Conservation (phyloP, 371 early-diverging fungal species). For the Apophysomyces variabilis region DNA sequence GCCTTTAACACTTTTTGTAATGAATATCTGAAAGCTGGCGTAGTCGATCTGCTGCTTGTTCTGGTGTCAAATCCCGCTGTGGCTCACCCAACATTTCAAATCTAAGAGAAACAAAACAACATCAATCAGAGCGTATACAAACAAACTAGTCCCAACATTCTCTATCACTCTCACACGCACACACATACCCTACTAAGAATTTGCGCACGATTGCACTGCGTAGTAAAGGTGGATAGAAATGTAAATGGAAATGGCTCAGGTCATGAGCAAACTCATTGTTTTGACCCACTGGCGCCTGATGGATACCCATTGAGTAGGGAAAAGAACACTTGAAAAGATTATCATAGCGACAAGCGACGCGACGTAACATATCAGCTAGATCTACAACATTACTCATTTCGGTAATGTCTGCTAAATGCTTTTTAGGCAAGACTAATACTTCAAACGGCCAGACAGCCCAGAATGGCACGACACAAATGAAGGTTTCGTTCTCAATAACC, state of each 20-base stretch:
- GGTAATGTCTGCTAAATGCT: slow-evolving; percentile 62
- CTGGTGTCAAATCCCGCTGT: slow-evolving; percentile 93
- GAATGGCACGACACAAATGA: slow-evolving; percentile 88
- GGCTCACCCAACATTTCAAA: slow-evolving; percentile 94
- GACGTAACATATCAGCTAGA: slow-evolving; percentile 76
- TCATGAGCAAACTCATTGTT: slow-evolving; percentile 34
- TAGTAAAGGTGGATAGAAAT: slow-evolving; percentile 94
- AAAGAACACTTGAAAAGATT: slow-evolving; percentile 91
- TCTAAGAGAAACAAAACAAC: slow-evolving; percentile 30
- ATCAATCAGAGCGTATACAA: slow-evolving; percentile 3
- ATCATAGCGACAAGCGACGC: slow-evolving; percentile 86
- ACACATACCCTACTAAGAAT: slow-evolving; percentile 88
- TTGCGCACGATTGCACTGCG: slow-evolving; percentile 89
- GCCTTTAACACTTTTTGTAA: slow-evolving; percentile 48
- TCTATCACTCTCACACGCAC: background rate
- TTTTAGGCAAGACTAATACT: slow-evolving; percentile 79
- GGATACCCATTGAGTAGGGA: slow-evolving; percentile 96
- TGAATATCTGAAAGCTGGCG: slow-evolving; percentile 61
- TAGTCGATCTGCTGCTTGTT: slow-evolving; percentile 79
- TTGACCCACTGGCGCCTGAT: slow-evolving; percentile 75
- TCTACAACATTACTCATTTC: slow-evolving; percentile 42
- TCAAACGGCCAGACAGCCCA: slow-evolving; percentile 98
- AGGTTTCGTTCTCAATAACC: slow-evolving; percentile 79
- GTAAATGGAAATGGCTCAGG: slow-evolving; percentile 82
- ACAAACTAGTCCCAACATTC: background rate